phyloP scores from a whole-genome alignment of 257 asterid species.

The Gentiana macrophylla region DNA sequence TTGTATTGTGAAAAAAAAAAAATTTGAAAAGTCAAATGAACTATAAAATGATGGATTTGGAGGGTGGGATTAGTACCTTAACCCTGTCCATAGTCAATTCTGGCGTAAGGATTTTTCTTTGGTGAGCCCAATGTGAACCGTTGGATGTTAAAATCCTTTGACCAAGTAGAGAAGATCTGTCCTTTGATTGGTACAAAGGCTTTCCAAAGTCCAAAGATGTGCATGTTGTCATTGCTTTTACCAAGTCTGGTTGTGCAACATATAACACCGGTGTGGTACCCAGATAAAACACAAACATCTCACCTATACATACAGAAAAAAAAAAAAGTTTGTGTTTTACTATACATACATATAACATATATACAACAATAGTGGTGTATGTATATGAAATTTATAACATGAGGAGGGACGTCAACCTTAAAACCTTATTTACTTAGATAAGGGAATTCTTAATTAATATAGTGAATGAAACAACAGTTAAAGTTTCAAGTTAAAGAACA shows the following conservation, averaged over 20 bases:
- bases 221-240: slow-evolving; percentile 27
- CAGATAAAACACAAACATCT: slow-evolving; percentile 19
- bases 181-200: slow-evolving; percentile 25
- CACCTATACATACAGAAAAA: slow-evolving; percentile 16
- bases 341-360: no score
- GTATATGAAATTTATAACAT: no score
- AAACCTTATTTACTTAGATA: no score
- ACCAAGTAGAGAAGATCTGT: slow-evolving; percentile 22
- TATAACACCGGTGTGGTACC: slow-evolving; percentile 20
- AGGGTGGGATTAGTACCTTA: slow-evolving; percentile 14
- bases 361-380: no score
- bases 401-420: no score
- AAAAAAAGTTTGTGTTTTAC: no score
- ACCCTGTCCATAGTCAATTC: slow-evolving; percentile 32
- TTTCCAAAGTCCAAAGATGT: slow-evolving; percentile 34
- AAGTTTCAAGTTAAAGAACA: no score
- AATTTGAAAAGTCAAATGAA: no score
- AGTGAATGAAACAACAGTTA: no score
- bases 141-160: slow-evolving; percentile 27
- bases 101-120: slow-evolving; percentile 32
- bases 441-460: no score
- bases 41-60: background rate
- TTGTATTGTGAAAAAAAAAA: no score
- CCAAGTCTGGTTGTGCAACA: slow-evolving; percentile 24
- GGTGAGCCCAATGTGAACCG: slow-evolving; percentile 26